Conservation (phyloP, 2,329 filamentous ascomycete species). For the Fusarium paranaense region DNA sequence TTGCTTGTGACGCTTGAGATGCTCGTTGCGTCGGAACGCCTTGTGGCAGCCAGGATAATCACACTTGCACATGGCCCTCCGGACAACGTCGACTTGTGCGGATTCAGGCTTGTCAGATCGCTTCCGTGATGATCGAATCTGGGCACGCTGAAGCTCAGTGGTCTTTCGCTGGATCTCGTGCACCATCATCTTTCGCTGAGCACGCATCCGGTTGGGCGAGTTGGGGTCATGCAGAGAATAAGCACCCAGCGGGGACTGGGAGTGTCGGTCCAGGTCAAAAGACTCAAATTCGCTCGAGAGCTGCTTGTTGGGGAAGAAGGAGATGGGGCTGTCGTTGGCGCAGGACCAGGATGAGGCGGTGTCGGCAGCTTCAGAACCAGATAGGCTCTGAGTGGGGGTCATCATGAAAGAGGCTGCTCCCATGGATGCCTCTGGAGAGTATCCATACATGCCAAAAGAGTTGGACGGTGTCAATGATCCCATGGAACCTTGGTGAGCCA, state of each 20-base stretch:
- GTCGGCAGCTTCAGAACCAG: slow-evolving; percentile 54
- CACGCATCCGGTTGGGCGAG: slow-evolving; percentile 49
- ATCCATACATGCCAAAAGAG: slow-evolving; percentile 50
- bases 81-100: slow-evolving; percentile 50
- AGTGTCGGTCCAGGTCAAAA: slow-evolving; percentile 52
- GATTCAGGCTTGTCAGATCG: slow-evolving; percentile 45
- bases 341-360: slow-evolving; percentile 54
- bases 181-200: slow-evolving; percentile 55
- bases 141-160: slow-evolving; percentile 56
- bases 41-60: slow-evolving; percentile 60
- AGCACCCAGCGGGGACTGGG: slow-evolving; percentile 48
- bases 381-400: slow-evolving; percentile 54
- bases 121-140: slow-evolving; percentile 51
- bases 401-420: slow-evolving; percentile 52
- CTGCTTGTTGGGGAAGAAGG: slow-evolving; percentile 52
- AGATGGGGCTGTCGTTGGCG: slow-evolving; percentile 55
- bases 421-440: slow-evolving; percentile 50
- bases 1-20: slow-evolving; percentile 66
- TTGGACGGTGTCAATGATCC: slow-evolving; percentile 53
- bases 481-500: slow-evolving; percentile 49
- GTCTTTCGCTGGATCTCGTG: slow-evolving; percentile 59
- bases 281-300: slow-evolving; percentile 48
- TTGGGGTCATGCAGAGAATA: slow-evolving; percentile 49
- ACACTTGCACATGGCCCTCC: slow-evolving; percentile 59
- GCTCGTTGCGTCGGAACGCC: slow-evolving; percentile 65